Base-by-base conservation (phyloP, 1,284 basidiomycete genomes). In the Neolentinus lepideus region DNA sequence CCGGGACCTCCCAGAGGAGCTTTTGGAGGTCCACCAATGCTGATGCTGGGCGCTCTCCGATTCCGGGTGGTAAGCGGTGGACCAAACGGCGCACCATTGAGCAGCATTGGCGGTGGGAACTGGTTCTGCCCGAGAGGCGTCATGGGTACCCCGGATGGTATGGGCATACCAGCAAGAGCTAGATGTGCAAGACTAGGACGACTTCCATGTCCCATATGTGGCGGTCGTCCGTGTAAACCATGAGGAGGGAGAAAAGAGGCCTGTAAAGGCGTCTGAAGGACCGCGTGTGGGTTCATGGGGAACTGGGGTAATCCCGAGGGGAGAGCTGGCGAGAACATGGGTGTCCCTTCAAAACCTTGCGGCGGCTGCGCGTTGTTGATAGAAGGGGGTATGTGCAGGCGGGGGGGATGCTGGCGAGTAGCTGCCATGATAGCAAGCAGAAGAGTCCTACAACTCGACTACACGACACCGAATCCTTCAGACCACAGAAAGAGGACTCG, bases 1-100 rank as follows among this genome's bases (percentile, higher is more conserved):
- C 81, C 79, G 8, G 87, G 89, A 1, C 89, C 89, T 16, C 89
- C 89, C 4, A 92, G 72, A 1, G 83, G 77, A 1, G 90, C 90
- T 66, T 92, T 92, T 16, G 90, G 89, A 12, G 89, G 89, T 3
- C 89, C 89, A 14, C 90, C 90, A 14, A 75, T 70, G 61, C 74
- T 78, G 57, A 92, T 76, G 63, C 86, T 90, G 27, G 80, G 78
- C 56, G 87, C 80, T 55, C 88, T 69, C 58, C 79, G 75, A 60
- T 74, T 75, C 73, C 77, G 66, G 69, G 77, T 83, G 38, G 74
- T 66, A 60, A 85, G 85, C 0, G 80, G 76, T 46, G 69, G 81
- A 16, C 67, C 74, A 50, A 71, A 75, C 27, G 67, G 69, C 43
- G 71, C 70, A 6, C 69, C 69, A 1, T 75, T 62, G 59, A 73